Evolutionary conservation across 805 yeast genomes (phyloP).

Genomic region (Komagataella phaffii): DNA sequence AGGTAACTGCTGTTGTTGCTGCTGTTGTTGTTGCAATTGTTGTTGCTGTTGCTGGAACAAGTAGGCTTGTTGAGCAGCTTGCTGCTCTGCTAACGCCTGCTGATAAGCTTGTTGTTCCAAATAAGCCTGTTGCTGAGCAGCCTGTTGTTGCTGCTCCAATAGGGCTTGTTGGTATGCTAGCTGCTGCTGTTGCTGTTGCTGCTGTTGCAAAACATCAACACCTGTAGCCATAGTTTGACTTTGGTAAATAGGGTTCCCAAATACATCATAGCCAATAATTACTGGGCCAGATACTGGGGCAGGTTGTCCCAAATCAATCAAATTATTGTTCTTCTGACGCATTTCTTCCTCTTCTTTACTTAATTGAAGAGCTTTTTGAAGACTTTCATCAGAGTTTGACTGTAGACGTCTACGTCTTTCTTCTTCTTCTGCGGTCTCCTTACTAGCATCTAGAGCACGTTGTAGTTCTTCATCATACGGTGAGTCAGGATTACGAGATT

Average conservation of each 20-base stretch:
- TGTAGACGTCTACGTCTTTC: conserved; percentile 37
- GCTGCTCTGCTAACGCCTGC: conserved; percentile 11
- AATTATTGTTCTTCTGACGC: conserved; percentile 30
- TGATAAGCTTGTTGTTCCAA: conserved; percentile 9
- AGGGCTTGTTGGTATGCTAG: conserved; percentile 6
- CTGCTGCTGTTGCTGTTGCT: conserved; percentile 5
- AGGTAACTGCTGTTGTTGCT: conserved; percentile 13
- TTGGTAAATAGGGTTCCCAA: conserved; percentile 51
- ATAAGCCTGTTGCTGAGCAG: conserved; percentile 8
- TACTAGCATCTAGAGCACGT: conserved; percentile 70
- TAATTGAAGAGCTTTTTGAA: conserved; percentile 56
- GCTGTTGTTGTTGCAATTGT: conserved; percentile 9
- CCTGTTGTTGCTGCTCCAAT: conserved; percentile 8
- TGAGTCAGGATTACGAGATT: not conserved
- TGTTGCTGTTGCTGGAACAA: conserved; percentile 5
- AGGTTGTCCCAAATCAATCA: conserved; percentile 30
- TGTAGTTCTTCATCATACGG: conserved; percentile 63
- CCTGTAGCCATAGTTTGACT: conserved; percentile 42
- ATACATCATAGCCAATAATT: conserved; percentile 37
- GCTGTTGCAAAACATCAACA: conserved; percentile 8
- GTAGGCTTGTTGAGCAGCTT: conserved; percentile 11
- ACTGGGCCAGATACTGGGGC: conserved; percentile 9
- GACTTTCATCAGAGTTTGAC: conserved; percentile 42
- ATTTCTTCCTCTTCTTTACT: conserved; percentile 70
- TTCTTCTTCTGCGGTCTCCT: conserved; percentile 75